Conservation (phyloP, 306 rosid species). For the Sicyos edulis region DNA sequence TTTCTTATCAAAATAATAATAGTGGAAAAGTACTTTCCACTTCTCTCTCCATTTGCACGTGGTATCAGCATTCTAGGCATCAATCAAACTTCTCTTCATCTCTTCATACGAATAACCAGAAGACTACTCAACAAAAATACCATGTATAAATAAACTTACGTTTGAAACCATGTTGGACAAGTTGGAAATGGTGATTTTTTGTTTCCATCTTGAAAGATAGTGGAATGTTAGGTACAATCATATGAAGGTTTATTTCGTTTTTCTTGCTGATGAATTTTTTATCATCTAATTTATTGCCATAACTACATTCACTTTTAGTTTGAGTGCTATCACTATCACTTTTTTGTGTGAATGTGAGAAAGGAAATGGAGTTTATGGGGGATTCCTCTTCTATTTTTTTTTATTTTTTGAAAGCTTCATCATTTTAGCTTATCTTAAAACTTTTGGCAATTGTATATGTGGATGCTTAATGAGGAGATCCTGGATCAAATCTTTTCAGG, state of each 20-base stretch:
- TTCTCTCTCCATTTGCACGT: not conserved
- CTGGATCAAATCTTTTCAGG: slow-evolving; percentile 37
- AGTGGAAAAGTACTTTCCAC: not conserved
- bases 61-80: not conserved
- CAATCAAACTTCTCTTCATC: not conserved
- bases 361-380: not conserved
- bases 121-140: not conserved
- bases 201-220: not conserved
- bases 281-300: not conserved
- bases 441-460: not conserved
- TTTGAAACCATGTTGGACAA: not conserved
- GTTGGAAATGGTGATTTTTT: not conserved
- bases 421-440: not conserved
- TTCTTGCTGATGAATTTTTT: not conserved
- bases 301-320: not conserved
- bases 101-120: not conserved
- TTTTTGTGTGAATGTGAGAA: not conserved
- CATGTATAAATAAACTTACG: not conserved
- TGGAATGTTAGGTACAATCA: not conserved
- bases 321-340: not conserved
- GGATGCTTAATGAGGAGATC: not conserved
- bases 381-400: not conserved
- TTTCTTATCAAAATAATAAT: too few relatives aligned
- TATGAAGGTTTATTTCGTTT: not conserved
- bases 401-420: not conserved